These are phyloP conservation scores for Cerrena zonata DNA, from an alignment of 1,284 basidiomycete genomes.

Conservation along the genomic window DNA sequence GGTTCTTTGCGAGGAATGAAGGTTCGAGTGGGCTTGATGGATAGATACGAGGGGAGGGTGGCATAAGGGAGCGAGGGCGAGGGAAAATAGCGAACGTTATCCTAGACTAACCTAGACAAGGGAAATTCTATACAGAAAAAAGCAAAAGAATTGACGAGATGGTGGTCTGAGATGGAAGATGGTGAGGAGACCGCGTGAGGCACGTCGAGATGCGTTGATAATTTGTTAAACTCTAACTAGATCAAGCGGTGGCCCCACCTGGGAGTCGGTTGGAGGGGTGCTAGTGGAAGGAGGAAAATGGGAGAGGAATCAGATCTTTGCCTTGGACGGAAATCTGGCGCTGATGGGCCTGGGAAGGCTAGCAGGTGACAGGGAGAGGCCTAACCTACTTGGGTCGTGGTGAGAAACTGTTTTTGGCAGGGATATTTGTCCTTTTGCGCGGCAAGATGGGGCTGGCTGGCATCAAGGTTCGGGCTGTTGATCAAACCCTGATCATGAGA, in stretches of 20 bases:
- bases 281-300: no score
- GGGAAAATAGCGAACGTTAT: neutral
- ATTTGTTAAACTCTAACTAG: neutral
- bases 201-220: no score
- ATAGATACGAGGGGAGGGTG: neutral
- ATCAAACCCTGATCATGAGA: conserved; percentile 9
- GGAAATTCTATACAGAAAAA: neutral
- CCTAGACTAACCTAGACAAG: neutral
- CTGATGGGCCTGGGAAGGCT: conserved; percentile 1
- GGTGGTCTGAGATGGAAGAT: no score
- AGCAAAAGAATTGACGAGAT: neutral
- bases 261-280: neutral
- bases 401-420: neutral
- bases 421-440: conserved; percentile 1
- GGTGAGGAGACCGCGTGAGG: neutral
- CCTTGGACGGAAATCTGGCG: neutral
- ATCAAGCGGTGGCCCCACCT: conserved; percentile 1
- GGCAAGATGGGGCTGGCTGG: neutral
- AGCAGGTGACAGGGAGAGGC: neutral
- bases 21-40: neutral
- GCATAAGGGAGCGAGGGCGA: neutral
- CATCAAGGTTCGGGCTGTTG: conserved; percentile 8
- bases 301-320: neutral
- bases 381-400: neutral
- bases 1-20: neutral